Percentiles rank a stretch among this genome's conserved stretches.
Evolutionary conservation across 2,329 filamentous ascomycete genomes (phyloP).

Genomic region (Ustulina deusta): DNA sequence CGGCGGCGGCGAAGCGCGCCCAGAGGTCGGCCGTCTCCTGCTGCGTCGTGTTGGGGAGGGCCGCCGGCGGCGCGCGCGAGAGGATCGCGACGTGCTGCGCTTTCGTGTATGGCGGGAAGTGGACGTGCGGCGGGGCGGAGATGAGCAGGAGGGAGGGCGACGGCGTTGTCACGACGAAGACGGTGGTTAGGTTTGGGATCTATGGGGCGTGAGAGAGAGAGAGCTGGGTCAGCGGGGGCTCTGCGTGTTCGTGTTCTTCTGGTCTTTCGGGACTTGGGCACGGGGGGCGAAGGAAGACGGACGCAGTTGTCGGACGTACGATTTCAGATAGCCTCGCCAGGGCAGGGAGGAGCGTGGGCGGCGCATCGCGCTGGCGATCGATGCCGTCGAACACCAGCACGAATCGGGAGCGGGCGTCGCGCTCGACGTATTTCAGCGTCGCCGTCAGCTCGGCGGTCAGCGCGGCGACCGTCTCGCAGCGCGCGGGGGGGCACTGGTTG

Average conservation of each 20-base stretch:
- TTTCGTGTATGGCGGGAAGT: slow-evolving; percentile 88
- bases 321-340: slow-evolving; percentile 84
- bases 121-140: slow-evolving; percentile 78
- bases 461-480: slow-evolving; percentile 85
- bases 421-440: slow-evolving; percentile 64
- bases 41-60: slow-evolving; percentile 63
- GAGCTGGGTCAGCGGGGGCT: slow-evolving; percentile 37
- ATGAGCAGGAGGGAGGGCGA: slow-evolving; percentile 65
- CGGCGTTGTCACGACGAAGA: slow-evolving; percentile 67
- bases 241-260: slow-evolving; percentile 17
- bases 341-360: slow-evolving; percentile 81
- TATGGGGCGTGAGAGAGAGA: slow-evolving; percentile 55
- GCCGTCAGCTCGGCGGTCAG: slow-evolving; percentile 78
- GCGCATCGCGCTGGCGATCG: slow-evolving; percentile 84
- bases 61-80: slow-evolving; percentile 60
- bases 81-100: slow-evolving; percentile 83
- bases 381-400: slow-evolving; percentile 89
- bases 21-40: slow-evolving; percentile 76
- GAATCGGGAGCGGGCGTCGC: slow-evolving; percentile 66
- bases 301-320: slow-evolving; percentile 67
- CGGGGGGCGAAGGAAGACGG: not conserved
- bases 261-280: not conserved
- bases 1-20: slow-evolving; percentile 82
- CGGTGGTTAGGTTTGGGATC: slow-evolving; percentile 81
- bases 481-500: slow-evolving; percentile 62